A percentile compares a stretch with the other conserved stretches of the same genome.
phyloP scores from a whole-genome alignment of 2,329 filamentous ascomycete genomes.

The Aspergillus pseudoglaucus region DNA sequence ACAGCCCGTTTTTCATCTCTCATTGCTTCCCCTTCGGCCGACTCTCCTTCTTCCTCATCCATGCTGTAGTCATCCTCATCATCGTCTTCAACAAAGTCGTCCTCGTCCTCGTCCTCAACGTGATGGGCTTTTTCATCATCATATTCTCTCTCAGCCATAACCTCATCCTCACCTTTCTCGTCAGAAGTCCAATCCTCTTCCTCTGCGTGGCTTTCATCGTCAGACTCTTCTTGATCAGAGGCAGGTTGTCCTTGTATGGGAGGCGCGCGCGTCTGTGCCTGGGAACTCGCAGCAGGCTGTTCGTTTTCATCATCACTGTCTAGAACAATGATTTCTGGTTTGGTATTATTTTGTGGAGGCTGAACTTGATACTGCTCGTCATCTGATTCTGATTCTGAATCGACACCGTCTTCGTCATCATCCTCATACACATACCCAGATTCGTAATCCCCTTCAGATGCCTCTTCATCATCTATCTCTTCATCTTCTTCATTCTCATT shows the following conservation, averaged over 20 bases:
- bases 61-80: neutral
- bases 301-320: slow-evolving; percentile 40
- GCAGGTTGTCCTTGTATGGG: neutral
- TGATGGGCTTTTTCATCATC: neutral
- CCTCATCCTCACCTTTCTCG: slow-evolving; percentile 1
- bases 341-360: slow-evolving; percentile 7
- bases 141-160: neutral
- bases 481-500: slow-evolving; percentile 11
- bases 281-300: slow-evolving; percentile 5
- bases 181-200: slow-evolving; percentile 1
- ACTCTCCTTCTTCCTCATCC: neutral
- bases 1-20: neutral
- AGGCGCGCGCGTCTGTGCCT: neutral
- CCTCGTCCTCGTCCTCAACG: neutral
- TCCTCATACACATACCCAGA: slow-evolving; percentile 11
- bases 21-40: neutral
- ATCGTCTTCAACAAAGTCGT: neutral
- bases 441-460: slow-evolving; percentile 10
- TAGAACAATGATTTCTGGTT: slow-evolving; percentile 35
- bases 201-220: neutral
- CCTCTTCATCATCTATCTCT: slow-evolving; percentile 11
- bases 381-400: slow-evolving; percentile 7
- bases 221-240: neutral
- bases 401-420: slow-evolving; percentile 11
- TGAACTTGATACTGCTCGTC: slow-evolving; percentile 4